A percentile compares a stretch with the other conserved stretches of the same genome.
phyloP scores from a whole-genome alignment of 305 asterid genomes.

The Fraxinus latifolia region DNA sequence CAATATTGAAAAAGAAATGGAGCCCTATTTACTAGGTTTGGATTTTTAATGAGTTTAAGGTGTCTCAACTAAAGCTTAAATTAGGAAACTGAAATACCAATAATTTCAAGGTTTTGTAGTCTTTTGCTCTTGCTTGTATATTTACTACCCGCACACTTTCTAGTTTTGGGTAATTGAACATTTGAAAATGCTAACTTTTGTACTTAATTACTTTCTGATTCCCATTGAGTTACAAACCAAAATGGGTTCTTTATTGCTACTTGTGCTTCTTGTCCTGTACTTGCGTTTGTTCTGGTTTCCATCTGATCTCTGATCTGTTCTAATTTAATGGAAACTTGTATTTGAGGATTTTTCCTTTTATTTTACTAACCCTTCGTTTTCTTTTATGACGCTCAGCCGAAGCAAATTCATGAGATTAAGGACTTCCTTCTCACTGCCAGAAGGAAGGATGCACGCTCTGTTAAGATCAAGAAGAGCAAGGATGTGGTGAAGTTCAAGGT shows the following conservation, averaged over 20 bases:
- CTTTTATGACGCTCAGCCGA: constrained; percentile 33
- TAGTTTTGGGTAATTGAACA: not conserved
- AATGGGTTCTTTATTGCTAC: not conserved
- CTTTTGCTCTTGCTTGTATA: not conserved
- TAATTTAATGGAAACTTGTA: not conserved
- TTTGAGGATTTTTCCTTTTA: not conserved
- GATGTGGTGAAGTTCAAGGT: constrained; percentile 57
- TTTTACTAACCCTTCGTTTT: not conserved
- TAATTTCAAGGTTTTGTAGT: not conserved
- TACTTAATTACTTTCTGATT: not conserved
- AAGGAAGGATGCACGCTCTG: constrained; percentile 1
- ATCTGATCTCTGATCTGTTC: not conserved
- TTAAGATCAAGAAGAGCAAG: constrained; percentile 51
- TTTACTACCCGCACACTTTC: not conserved
- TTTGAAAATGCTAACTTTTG: not conserved
- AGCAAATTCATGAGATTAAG: not conserved
- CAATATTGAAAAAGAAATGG: not conserved
- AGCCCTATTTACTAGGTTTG: not conserved
- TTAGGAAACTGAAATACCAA: not conserved
- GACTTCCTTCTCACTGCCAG: not conserved
- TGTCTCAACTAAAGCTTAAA: not conserved
- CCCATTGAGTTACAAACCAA: not conserved
- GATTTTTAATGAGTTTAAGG: not conserved
- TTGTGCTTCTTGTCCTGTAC: not conserved
- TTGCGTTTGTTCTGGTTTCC: not conserved